Evolutionary conservation across 352 stramenopile genomes (phyloP), one percentile per base, ranked within the genome.

Genomic region (Saprolegnia parasitica): DNA sequence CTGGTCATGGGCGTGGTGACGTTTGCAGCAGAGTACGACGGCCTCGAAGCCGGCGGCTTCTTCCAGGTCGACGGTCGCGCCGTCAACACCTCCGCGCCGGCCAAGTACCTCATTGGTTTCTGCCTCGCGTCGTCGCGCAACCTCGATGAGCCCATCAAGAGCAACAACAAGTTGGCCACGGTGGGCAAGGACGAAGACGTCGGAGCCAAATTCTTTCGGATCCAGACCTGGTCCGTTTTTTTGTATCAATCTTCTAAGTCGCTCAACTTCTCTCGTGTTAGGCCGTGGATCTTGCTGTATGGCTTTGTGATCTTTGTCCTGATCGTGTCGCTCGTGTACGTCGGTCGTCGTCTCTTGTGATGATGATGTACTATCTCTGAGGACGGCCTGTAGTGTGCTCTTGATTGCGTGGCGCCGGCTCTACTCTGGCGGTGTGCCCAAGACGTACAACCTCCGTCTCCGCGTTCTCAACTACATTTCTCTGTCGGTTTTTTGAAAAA

Each of bases 371-470:
- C n/a, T n/a, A 35, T 35, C 2, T 35, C 29, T 35, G 2, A 35
- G 2, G 5, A 35, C 2, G 29, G 29, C 29, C 29, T 61, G 2
- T 60, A 89, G 84, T 40, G 87, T 95, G 21, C 56, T 95, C 24
- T 91, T 84, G 3, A 62, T 95, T 65, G 87, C 87, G 18, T 95
- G 87, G 87, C 84, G 91, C 40, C 84, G 87, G 40, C 73, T 95
- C 52, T 93, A 95, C 70, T 67, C 91, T 6, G 84, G 85, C 32
- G 87, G 87, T 46, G 85, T 95, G 18, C 85, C 87, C 1, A 93
- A 95, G 77, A 95, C 87, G 32, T 93, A 93, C 76, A 93, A 93
- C 68, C 93, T 95, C 47, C 85, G 87, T 50, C 84, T 95, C 67
- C 85, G 85, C 70, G 87, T 95, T 62, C 81, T 95, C 61, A 93